These are phyloP conservation scores for Letharia lupina DNA, from an alignment of 495 filamentous ascomycete species.

Conservation along the genomic window DNA sequence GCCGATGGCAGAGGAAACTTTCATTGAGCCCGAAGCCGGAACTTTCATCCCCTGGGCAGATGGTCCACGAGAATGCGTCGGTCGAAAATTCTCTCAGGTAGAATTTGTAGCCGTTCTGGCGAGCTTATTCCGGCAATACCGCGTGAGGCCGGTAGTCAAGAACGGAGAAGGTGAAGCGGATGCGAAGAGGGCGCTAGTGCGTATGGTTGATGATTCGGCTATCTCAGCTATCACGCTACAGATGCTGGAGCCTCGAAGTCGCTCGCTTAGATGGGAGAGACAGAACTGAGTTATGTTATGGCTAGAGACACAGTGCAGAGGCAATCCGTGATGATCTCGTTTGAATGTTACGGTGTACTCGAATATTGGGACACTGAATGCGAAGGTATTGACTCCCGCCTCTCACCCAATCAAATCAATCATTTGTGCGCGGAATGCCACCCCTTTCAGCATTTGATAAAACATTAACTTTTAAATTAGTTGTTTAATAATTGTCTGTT, in stretches of 20 bases:
- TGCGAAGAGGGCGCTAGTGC: conserved; percentile 7
- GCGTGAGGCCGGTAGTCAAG: conserved; percentile 56
- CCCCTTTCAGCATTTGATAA: no score
- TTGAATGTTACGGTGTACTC: neutral
- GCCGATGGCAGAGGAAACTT: conserved; percentile 24
- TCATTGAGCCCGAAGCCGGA: conserved; percentile 51
- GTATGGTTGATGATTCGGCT: conserved; percentile 18
- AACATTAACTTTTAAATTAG: no score
- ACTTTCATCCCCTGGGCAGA: conserved; percentile 67
- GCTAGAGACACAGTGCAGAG: neutral
- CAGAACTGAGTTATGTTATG: neutral
- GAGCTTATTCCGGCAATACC: conserved; percentile 54
- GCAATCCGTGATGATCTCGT: neutral
- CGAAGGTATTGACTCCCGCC: no score
- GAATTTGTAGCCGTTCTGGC: conserved; percentile 62
- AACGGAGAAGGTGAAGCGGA: conserved; percentile 37
- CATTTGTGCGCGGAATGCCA: no score
- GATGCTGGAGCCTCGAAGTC: conserved; percentile 20
- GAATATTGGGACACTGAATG: neutral
- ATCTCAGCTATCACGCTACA: conserved; percentile 23
- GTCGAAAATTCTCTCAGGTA: conserved; percentile 65
- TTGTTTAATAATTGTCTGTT: no score
- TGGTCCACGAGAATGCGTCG: conserved; percentile 61
- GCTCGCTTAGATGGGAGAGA: conserved; percentile 19
- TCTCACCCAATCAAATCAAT: no score